phyloP scores from a whole-genome alignment of 805 yeast genomes.

The Vanderwaltozyma tropicalis region DNA sequence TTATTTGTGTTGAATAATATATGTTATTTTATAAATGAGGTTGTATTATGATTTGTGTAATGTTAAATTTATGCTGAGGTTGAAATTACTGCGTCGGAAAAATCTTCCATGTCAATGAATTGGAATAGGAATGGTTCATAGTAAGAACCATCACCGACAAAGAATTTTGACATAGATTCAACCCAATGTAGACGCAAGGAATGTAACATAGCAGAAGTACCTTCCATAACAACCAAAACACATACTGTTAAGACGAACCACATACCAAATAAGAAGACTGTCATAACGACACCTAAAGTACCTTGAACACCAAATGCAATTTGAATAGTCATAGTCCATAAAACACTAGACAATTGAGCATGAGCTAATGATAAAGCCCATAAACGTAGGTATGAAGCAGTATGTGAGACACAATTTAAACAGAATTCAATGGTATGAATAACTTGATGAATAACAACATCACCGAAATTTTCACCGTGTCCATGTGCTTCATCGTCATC shows the following conservation, averaged over 20 bases:
- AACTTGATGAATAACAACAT: constrained; percentile 67
- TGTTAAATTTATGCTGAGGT: not conserved
- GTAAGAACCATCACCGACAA: constrained; percentile 64
- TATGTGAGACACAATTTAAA: constrained; percentile 68
- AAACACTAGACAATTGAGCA: constrained; percentile 63
- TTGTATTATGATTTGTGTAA: too few species aligned
- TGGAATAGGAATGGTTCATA: constrained; percentile 53
- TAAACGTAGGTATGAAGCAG: constrained; percentile 65
- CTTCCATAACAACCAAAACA: constrained; percentile 69
- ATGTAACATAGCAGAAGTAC: constrained; percentile 78
- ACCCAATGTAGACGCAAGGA: constrained; percentile 74
- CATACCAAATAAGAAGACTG: constrained; percentile 55
- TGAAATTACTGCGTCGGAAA: not conserved
- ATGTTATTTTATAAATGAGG: too few species aligned
- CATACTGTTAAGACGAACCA: constrained; percentile 66
- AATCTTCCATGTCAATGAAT: constrained; percentile 3
- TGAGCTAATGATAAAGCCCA: constrained; percentile 78
- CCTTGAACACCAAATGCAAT: constrained; percentile 52
- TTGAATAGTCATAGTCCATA: constrained; percentile 67
- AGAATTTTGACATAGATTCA: constrained; percentile 71
- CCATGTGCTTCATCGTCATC: constrained; percentile 37
- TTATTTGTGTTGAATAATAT: too few species aligned
- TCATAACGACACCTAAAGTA: constrained; percentile 42
- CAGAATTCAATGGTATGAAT: constrained; percentile 76
- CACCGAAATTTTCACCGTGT: constrained; percentile 46